phyloP scores from a whole-genome alignment of 352 stramenopile genomes.

The Phytopythium mirpurense region DNA sequence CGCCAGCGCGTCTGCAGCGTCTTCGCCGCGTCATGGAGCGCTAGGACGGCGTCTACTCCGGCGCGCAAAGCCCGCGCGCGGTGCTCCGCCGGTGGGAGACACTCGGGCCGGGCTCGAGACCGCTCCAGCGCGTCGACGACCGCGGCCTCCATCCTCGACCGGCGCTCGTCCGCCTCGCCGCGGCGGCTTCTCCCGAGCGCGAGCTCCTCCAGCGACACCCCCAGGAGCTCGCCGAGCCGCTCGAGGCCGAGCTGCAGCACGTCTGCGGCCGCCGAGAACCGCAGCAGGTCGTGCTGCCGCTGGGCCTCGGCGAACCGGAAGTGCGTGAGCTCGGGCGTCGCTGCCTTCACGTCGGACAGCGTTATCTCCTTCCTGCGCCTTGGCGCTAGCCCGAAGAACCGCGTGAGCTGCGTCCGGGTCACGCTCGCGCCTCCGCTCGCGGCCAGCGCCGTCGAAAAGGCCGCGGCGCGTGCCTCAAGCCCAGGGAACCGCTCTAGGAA shows the following conservation, averaged over 20 bases:
- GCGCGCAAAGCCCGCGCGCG: not conserved
- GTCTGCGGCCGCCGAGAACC: constrained; percentile 40
- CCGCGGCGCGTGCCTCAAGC: constrained; percentile 47
- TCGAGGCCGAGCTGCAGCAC: constrained; percentile 60
- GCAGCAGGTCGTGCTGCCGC: constrained; percentile 37
- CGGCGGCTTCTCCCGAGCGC: constrained; percentile 14
- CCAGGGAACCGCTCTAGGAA: constrained; percentile 67
- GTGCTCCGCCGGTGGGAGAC: not conserved
- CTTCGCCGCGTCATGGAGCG: constrained; percentile 25
- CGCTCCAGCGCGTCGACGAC: constrained; percentile 1
- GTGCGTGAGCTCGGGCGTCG: constrained; percentile 51
- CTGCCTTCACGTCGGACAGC: constrained; percentile 51
- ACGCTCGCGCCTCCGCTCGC: constrained; percentile 25
- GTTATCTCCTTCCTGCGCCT: constrained; percentile 21
- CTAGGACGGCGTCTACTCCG: not conserved
- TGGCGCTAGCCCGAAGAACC: constrained; percentile 38
- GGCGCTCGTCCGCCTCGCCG: not conserved
- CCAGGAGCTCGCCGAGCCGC: constrained; percentile 45
- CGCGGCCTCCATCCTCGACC: not conserved
- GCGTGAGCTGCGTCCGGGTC: constrained; percentile 57
- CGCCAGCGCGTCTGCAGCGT: constrained; percentile 55
- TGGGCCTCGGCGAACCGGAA: constrained; percentile 43
- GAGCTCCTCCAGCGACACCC: constrained; percentile 34
- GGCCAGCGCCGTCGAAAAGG: constrained; percentile 40
- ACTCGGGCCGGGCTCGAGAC: not conserved